phyloP scores from a whole-genome alignment of 179 eudicot species.

The Beta lomatogona region DNA sequence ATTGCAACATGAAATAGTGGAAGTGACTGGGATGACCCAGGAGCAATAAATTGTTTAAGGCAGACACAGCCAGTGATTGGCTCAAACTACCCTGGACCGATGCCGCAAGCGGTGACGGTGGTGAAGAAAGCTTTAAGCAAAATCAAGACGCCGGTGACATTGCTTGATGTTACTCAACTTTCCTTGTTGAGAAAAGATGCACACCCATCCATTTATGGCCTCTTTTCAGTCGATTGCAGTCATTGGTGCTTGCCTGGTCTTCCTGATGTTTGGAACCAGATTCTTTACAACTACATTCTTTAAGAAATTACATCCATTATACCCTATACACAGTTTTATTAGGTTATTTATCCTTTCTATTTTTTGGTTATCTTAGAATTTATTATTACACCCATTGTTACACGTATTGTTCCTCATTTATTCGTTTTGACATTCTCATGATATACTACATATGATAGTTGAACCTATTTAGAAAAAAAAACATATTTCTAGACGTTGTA shows the following conservation, averaged over 20 bases:
- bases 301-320: conserved; percentile 3
- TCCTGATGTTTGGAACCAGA: conserved; percentile 83
- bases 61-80: conserved; percentile 54
- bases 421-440: neutral
- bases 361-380: neutral
- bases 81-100: conserved; percentile 57
- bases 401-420: neutral
- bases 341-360: conserved; percentile 1
- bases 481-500: neutral
- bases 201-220: conserved; percentile 69
- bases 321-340: neutral
- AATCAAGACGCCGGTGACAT: conserved; percentile 52
- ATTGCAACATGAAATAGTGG: conserved; percentile 46
- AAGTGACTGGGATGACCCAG: conserved; percentile 61
- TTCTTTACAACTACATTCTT: conserved; percentile 58
- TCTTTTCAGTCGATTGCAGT: conserved; percentile 64
- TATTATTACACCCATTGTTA: conserved; percentile 2
- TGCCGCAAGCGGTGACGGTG: conserved; percentile 51
- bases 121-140: conserved; percentile 58
- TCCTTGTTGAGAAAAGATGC: conserved; percentile 73
- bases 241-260: conserved; percentile 93
- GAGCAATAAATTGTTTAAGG: conserved; percentile 45
- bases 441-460: neutral
- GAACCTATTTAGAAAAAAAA: neutral
- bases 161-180: conserved; percentile 65